Evolutionary conservation across 805 yeast genomes (phyloP), one percentile per base, ranked within the genome.

Genomic region (Ogataea parapolymorpha): DNA sequence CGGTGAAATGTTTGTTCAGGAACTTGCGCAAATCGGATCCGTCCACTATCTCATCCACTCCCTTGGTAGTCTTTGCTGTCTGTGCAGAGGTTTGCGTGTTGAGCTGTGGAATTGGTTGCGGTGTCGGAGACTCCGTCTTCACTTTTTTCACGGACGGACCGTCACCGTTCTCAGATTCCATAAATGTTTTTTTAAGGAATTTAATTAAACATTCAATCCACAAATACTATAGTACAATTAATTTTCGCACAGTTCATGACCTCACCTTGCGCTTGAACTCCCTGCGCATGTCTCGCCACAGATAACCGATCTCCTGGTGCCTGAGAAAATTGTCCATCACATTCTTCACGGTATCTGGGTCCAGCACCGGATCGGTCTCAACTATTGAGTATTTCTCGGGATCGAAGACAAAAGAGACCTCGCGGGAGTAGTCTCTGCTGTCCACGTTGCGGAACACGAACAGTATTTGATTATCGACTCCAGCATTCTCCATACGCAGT

Each of bases 11-110:
- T 46, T 67, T 57, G 51, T 77, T 75, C 49, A 77, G 59, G 56
- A 73, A 77, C 35, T 63, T 67, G 43, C 82, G 61, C 6, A 77
- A 59, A 0, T 74, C 66, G 2, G 78, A 72, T 1, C 82, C 82
- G 12, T 79, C 81, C 9, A 76, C 74, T 14, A 74, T 63, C 45
- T 74, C 79, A 31, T 56, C 52, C 3, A 41, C 35, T 3, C 54
- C 52, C 37, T 47, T 56, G 13, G 37, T 44, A 6, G 54, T 35
- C 20, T 51, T 50, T 2, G 46, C 47, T 2, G 39, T 32, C 5
- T 23, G 44, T 9, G 33, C 35, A 6, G 33, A 32, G 4, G 23
- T 36, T 1, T 46, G 39, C 7, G 44, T 41, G 25, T 48, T 44
- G 24, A 48, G 37, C 32, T 54, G 59, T 6, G 59, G 61, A 12